Evolutionary conservation across 208 protist species (phyloP), one percentile per base, ranked within the genome.

Genomic region (Naegleria lovaniensis): DNA sequence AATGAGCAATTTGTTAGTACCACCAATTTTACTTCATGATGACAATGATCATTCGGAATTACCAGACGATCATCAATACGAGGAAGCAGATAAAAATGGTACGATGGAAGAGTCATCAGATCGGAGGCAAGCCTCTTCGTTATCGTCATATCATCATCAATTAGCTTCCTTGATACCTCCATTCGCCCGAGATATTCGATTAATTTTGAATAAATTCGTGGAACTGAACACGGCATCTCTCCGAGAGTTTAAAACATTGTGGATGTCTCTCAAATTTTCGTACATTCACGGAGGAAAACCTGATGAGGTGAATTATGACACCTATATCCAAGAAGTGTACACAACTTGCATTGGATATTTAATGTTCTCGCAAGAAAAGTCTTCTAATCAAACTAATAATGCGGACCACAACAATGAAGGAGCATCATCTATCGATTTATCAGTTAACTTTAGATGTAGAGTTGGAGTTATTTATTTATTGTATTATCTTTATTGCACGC

Each of bases 251-350:
- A 39, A 48, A 48, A 22, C 13, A 48, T 85, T 85, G 41, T 85
- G 83, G 83, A 85, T 43, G 38, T 38, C 11, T 33, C 16, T 85
- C 0, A 48, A 51, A 43, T 85, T 85, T 85, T 85, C 83, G 9
- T n/a, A 85, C 15, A 85, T 85, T 38, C 83, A 85, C 29, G 83
- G 48, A 39, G 83, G 83, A 48, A 43, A 16, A 29, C 15, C 83
- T 15, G 83, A 85, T 29, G 83, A 85, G n/a, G 40, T 85, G 48
- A 48, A 85, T 85, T 48, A 39, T 40, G 40, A 85, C 16, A 48
- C 13, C 48, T 85, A 51, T 48, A 85, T 85, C 16, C 83, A 85
- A 43, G 83, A 85, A 85, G 39, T 85, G 16, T 85, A 48, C 48
- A 38, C 22, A 13, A 48, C 83, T 48, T 85, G 83, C 41, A 25